phyloP scores from a whole-genome alignment of 768 basidiomycete genomes.

The Russula olivacea region DNA sequence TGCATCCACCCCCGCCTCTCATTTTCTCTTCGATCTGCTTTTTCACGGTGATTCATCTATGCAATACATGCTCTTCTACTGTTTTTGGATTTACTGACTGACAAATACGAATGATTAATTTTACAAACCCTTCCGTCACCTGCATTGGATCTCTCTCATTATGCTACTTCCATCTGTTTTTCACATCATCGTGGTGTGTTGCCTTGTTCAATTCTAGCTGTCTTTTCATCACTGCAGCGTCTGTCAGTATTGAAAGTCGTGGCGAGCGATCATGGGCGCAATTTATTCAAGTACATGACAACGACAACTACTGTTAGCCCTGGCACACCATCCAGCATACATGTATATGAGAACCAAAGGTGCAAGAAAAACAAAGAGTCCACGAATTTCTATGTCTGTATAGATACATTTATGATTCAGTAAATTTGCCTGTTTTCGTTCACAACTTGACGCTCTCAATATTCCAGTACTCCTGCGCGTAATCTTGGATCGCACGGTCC shows the following conservation, averaged over 20 bases:
- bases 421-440: background rate
- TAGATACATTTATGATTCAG: background rate
- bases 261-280: background rate
- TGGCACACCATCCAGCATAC: background rate
- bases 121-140: no score
- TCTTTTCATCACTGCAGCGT: background rate
- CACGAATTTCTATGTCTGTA: constrained; percentile 11
- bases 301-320: background rate
- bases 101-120: constrained; percentile 2
- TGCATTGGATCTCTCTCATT: background rate
- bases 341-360: constrained; percentile 5
- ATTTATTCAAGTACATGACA: constrained; percentile 6
- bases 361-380: background rate
- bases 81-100: background rate
- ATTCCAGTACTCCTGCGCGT: constrained; percentile 86
- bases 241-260: background rate
- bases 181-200: background rate
- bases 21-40: background rate
- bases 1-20: background rate
- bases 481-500: constrained; percentile 87
- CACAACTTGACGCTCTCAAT: constrained; percentile 43
- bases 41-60: background rate
- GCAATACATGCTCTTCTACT: background rate
- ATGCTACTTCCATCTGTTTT: background rate
- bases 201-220: background rate